Evolutionary conservation across 2,329 filamentous ascomycete species (phyloP).

Genomic region (Aspergillus sp.): DNA sequence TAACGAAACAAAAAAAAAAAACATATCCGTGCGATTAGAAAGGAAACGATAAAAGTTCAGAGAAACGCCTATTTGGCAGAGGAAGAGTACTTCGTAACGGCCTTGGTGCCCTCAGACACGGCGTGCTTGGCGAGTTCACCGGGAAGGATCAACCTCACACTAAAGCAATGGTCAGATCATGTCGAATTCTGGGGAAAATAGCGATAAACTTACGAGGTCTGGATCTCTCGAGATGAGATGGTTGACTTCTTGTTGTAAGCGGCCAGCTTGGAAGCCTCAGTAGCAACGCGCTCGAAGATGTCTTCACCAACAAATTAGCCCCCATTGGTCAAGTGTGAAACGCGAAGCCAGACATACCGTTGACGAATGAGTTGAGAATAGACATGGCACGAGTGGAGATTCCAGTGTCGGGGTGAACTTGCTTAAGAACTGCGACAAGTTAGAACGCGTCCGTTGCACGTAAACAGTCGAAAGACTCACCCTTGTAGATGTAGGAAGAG

Average conservation of each 20-base stretch:
- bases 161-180: constrained; percentile 41
- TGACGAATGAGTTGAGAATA: constrained; percentile 99
- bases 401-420: constrained; percentile 99
- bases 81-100: constrained; percentile 99
- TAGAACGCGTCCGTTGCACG: background rate
- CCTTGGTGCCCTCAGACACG: constrained; percentile 99
- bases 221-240: constrained; percentile 98
- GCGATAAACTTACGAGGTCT: constrained; percentile 73
- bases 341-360: constrained; percentile 65
- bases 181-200: background rate
- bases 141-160: constrained; percentile 92
- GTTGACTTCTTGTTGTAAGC: constrained; percentile 99
- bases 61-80: constrained; percentile 84
- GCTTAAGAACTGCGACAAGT: constrained; percentile 81
- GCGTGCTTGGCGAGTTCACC: constrained; percentile 99
- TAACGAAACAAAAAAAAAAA: constrained; percentile 41
- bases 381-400: constrained; percentile 99
- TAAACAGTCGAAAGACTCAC: constrained; percentile 59
- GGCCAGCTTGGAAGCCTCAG: constrained; percentile 97
- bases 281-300: constrained; percentile 99
- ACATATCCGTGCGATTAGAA: constrained; percentile 56
- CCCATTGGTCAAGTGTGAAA: background rate
- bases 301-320: constrained; percentile 56
- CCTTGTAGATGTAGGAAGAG: constrained; percentile 99
- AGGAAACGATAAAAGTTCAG: constrained; percentile 62